Conservation (phyloP, 1,284 basidiomycete species). For the Phylloporus sp. region DNA sequence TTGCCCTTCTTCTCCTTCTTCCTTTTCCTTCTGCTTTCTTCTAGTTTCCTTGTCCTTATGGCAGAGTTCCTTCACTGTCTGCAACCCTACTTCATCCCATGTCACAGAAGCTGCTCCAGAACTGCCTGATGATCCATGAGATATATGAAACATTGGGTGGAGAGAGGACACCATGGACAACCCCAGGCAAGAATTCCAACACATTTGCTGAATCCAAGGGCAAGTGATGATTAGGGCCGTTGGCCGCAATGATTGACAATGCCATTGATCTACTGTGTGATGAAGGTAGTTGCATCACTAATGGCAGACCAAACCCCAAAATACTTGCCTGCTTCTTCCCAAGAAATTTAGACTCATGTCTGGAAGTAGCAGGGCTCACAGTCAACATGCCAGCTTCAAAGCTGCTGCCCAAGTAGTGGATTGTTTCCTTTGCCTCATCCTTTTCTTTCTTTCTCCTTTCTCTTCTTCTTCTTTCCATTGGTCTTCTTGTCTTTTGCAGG, state of each 20-base stretch:
- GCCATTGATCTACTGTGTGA: slow-evolving; percentile 48
- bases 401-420: slow-evolving; percentile 58
- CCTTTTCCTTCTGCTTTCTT: slow-evolving; percentile 18
- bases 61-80: slow-evolving; percentile 56
- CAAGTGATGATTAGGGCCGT: slow-evolving; percentile 36
- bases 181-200: slow-evolving; percentile 35
- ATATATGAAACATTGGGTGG: slow-evolving; percentile 57
- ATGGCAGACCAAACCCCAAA: slow-evolving; percentile 53
- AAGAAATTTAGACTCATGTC: slow-evolving; percentile 39
- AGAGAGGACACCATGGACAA: slow-evolving; percentile 58
- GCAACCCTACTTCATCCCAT: slow-evolving; percentile 69
- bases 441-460: slow-evolving; percentile 31
- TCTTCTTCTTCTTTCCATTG: slow-evolving; percentile 42
- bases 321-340: slow-evolving; percentile 63
- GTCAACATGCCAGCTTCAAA: slow-evolving; percentile 65
- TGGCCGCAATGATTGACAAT: slow-evolving; percentile 35
- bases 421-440: slow-evolving; percentile 37
- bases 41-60: slow-evolving; percentile 47
- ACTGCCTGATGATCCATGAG: slow-evolving; percentile 52
- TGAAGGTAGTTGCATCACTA: slow-evolving; percentile 51
- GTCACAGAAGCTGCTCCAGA: slow-evolving; percentile 51
- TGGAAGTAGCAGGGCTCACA: slow-evolving; percentile 41
- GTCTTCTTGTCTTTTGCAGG: slow-evolving; percentile 37
- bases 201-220: slow-evolving; percentile 49
- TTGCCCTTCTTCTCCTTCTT: slow-evolving; percentile 30